Evolutionary conservation across 805 yeast genomes (phyloP).

Genomic region (Wickerhamiella azyma): DNA sequence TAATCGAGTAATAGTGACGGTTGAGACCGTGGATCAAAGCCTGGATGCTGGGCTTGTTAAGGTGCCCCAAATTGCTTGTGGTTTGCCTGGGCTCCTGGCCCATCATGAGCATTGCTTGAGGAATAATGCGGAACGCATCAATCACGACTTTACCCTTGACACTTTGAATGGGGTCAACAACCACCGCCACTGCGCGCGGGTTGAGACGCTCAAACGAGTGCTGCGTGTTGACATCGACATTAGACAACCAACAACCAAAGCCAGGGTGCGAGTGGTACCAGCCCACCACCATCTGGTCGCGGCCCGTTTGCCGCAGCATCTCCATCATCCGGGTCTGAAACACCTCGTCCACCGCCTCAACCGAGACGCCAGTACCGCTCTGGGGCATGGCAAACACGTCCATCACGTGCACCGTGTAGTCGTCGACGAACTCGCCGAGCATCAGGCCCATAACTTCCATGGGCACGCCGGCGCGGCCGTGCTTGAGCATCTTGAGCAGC

Average conservation of each 20-base stretch:
- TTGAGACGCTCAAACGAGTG: conserved; percentile 95
- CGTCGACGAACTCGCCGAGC: conserved; percentile 97
- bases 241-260: conserved; percentile 98
- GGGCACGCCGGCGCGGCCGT: conserved; percentile 70
- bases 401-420: conserved; percentile 88
- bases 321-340: conserved; percentile 99
- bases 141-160: conserved; percentile 98
- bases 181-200: conserved; percentile 94
- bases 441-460: conserved; percentile 92
- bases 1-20: conserved; percentile 90
- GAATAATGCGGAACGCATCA: conserved; percentile 92
- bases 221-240: conserved; percentile 95
- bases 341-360: conserved; percentile 98
- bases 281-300: conserved; percentile 98
- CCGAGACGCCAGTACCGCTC: conserved; percentile 88
- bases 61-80: conserved; percentile 86
- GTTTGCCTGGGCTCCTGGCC: conserved; percentile 98
- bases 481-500: conserved; percentile 88
- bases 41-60: conserved; percentile 92
- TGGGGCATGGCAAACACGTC: conserved; percentile 99
- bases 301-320: conserved; percentile 96
- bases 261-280: conserved; percentile 99
- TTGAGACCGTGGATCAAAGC: conserved; percentile 94
- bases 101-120: conserved; percentile 75
- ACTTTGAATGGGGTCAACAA: conserved; percentile 95